These are phyloP conservation scores for Hypomontagnella monticulosa DNA, from an alignment of 495 filamentous ascomycete genomes.

Conservation along the genomic window DNA sequence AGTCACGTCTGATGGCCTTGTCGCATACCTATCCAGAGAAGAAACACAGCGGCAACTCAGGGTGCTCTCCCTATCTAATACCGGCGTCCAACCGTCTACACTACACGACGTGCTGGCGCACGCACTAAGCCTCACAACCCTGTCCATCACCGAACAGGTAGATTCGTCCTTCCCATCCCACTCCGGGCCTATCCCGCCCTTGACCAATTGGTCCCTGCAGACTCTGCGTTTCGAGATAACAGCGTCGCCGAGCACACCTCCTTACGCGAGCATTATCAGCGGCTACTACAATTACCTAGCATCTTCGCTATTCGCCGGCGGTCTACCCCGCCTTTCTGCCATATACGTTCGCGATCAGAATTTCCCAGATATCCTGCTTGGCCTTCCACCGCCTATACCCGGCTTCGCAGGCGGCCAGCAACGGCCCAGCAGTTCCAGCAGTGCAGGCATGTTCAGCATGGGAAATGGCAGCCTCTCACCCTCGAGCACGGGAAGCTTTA, in stretches of 20 bases:
- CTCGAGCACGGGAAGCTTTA: slow-evolving; percentile 26
- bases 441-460: slow-evolving; percentile 32
- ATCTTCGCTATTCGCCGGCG: slow-evolving; percentile 76
- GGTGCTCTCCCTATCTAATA: slow-evolving; percentile 70
- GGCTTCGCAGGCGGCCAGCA: slow-evolving; percentile 56
- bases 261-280: slow-evolving; percentile 66
- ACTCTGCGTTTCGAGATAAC: slow-evolving; percentile 86
- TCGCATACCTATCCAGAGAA: slow-evolving; percentile 63
- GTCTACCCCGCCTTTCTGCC: slow-evolving; percentile 73
- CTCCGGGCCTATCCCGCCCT: slow-evolving; percentile 62
- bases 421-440: slow-evolving; percentile 52
- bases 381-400: slow-evolving; percentile 69
- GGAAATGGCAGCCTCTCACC: slow-evolving; percentile 41
- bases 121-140: slow-evolving; percentile 68
- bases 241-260: slow-evolving; percentile 61
- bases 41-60: slow-evolving; percentile 62
- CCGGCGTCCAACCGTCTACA: slow-evolving; percentile 69
- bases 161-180: slow-evolving; percentile 69
- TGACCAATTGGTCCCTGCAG: slow-evolving; percentile 72
- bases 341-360: slow-evolving; percentile 86
- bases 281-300: slow-evolving; percentile 91
- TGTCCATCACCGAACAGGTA: slow-evolving; percentile 74
- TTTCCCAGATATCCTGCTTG: slow-evolving; percentile 76
- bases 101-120: slow-evolving; percentile 71
- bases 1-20: slow-evolving; percentile 75